Evolutionary conservation across 83 land plant species (phyloP).

Genomic region (Isoetes engelmannii): DNA sequence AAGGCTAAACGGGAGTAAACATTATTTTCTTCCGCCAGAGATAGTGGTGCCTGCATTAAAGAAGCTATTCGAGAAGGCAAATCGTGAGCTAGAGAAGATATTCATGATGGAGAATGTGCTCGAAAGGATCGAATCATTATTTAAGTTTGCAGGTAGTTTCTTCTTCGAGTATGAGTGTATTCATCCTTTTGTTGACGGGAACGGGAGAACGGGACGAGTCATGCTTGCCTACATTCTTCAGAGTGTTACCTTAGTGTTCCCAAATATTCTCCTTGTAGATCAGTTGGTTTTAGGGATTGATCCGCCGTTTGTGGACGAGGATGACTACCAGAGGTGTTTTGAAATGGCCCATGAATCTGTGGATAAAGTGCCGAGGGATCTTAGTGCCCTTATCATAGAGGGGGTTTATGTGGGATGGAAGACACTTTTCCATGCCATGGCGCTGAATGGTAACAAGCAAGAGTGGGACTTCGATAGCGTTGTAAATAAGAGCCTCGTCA

Average conservation of each 20-base stretch:
- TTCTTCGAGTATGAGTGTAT: background rate
- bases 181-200: conserved; percentile 5
- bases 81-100: background rate
- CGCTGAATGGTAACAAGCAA: too few species aligned
- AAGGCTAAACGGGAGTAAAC: background rate
- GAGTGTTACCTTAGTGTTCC: background rate
- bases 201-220: background rate
- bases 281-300: background rate
- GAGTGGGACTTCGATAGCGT: too few species aligned
- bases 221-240: background rate
- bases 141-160: background rate
- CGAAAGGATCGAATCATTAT: background rate
- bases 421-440: background rate
- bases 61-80: background rate
- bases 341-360: background rate
- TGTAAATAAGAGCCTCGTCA: too few species aligned
- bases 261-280: background rate
- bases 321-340: background rate
- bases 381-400: background rate
- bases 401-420: conserved; percentile 5
- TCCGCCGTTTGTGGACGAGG: background rate
- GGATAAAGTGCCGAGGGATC: background rate
- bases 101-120: background rate
- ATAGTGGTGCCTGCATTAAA: background rate
- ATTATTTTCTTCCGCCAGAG: background rate